Base-by-base conservation (phyloP, 768 basidiomycete species). In the Mycena crocata region DNA sequence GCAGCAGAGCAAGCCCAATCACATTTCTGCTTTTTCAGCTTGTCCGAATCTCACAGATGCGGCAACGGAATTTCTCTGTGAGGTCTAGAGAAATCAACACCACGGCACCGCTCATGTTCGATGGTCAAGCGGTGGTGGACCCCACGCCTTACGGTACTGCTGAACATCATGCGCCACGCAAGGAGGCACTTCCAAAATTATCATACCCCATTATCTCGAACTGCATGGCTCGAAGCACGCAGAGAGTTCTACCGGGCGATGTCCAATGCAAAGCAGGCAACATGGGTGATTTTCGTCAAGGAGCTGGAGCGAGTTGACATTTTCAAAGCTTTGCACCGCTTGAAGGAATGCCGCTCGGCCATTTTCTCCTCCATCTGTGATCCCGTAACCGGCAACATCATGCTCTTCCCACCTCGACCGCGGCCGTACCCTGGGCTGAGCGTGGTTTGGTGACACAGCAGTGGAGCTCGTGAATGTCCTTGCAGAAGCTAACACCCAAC, bases 341-440 rank as follows among this genome's bases (percentile, higher is more conserved):
- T 56, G 2, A 56, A 56, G 37, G 54, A 56, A 21, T 26, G 54
- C 3, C 54, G 54, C n/a, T 56, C 54, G 8, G 54, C 54, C 3
- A 37, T 56, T 24, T 56, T 56, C 28, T 37, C 54, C 9, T 56
- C 54, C 39, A 56, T 56, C 54, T 56, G 54, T 26, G 39, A 39
- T 24, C 54, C 54, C 17, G 51, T 13, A n/a, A 35, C 51, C 21
- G 32, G 17, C 19, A 32, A 21, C 2, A 19, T 37, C 13, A 4
- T 28, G 23, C 32, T 35, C 7, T 31, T n/a, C 51, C 23, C 51
- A 52, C 19, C 51, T 52, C 5, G 51, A 52, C 5, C 51, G 51
- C 21, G 51, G 51, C 3, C 51, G 17, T 9, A 28, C 28, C 14
- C 32, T 52, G 4, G 51, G 32, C 15, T 32, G 51, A 5, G 51